phyloP scores from a whole-genome alignment of 225 moss, liverwort and hornwort species.

The Pseudisothecium myosuroides region DNA sequence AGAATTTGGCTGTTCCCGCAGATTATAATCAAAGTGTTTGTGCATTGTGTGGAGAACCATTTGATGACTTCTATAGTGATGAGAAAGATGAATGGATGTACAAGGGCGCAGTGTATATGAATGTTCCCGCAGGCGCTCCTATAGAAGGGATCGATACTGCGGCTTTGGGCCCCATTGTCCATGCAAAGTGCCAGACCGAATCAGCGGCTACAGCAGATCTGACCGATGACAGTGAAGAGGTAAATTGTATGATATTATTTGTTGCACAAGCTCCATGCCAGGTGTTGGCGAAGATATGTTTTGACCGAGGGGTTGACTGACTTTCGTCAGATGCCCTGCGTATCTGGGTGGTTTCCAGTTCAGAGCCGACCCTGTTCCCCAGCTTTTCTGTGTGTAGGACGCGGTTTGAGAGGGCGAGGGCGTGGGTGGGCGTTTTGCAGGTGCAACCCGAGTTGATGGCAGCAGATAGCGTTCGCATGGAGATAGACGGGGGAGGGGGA shows the following conservation, averaged over 20 bases:
- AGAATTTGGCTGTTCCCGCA: conserved; percentile 79
- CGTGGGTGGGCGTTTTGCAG: conserved; percentile 26
- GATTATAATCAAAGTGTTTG: conserved; percentile 95
- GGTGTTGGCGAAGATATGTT: neutral
- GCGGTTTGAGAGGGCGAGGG: neutral
- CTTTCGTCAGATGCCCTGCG: neutral
- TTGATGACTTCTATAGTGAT: conserved; percentile 99
- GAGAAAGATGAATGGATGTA: conserved; percentile 99
- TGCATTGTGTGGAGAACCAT: conserved; percentile 94
- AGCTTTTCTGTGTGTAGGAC: neutral
- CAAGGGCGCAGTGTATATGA: conserved; percentile 97
- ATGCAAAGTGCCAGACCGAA: conserved; percentile 91
- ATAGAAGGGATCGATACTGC: conserved; percentile 60
- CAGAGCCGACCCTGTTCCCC: neutral
- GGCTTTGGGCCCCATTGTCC: conserved; percentile 82
- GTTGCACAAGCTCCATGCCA: neutral
- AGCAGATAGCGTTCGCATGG: conserved; percentile 97
- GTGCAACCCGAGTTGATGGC: conserved; percentile 96
- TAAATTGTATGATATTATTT: neutral
- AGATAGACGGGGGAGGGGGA: conserved; percentile 72
- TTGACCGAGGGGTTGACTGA: neutral
- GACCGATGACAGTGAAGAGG: conserved; percentile 82
- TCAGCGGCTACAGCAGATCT: conserved; percentile 78
- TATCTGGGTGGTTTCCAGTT: neutral
- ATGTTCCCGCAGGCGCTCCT: conserved; percentile 68